Percentiles rank a stretch among this genome's conserved stretches.
Conservation (phyloP, 1,284 basidiomycete species). For the Phaffia rhodozyma region DNA sequence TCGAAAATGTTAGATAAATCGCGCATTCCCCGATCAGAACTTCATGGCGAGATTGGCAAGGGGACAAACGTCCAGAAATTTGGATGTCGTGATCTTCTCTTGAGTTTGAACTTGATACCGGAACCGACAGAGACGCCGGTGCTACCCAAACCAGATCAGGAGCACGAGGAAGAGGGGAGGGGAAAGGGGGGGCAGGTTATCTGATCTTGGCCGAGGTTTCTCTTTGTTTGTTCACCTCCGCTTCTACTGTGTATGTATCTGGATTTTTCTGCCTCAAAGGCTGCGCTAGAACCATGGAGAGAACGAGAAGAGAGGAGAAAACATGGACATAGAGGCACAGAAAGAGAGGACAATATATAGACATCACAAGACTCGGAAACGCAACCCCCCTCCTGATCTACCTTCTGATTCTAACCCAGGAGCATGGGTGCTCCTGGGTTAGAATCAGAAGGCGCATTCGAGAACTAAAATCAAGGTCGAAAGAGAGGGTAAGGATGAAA, state of each 20-base stretch:
- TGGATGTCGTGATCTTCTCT: background rate
- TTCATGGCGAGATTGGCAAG: constrained; percentile 29
- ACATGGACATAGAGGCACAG: too few relatives aligned
- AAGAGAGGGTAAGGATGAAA: constrained; percentile 30
- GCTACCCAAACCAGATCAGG: background rate
- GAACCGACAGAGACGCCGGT: background rate
- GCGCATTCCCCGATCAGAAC: constrained; percentile 13
- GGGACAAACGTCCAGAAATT: constrained; percentile 35
- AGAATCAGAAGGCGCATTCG: background rate
- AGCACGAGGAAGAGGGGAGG: background rate
- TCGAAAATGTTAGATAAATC: constrained; percentile 25
- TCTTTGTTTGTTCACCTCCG: too few relatives aligned
- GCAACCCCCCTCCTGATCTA: too few relatives aligned
- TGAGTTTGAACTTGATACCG: too few relatives aligned
- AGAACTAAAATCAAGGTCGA: background rate
- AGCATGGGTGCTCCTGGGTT: background rate
- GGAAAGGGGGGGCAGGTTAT: too few relatives aligned
- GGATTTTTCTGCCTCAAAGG: too few relatives aligned
- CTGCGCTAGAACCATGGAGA: too few relatives aligned
- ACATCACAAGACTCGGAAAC: too few relatives aligned
- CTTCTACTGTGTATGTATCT: too few relatives aligned
- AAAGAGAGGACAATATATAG: too few relatives aligned
- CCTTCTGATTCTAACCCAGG: too few relatives aligned
- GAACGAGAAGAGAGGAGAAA: too few relatives aligned
- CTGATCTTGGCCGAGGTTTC: background rate